Evolutionary conservation across 805 yeast genomes (phyloP).

Genomic region (Ogataea siamensis): DNA sequence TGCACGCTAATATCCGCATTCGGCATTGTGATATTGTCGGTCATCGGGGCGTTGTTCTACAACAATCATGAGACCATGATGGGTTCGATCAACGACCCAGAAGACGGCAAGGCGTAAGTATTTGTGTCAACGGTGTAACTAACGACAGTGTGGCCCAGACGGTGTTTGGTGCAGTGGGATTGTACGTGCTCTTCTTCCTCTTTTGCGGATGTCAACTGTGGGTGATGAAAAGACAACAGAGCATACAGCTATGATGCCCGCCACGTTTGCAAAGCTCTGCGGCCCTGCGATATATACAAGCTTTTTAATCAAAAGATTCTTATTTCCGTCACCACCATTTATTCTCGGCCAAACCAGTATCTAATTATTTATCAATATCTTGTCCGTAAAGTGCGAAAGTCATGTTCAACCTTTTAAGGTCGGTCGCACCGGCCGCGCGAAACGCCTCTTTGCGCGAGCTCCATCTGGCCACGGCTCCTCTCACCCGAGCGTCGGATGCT

Average conservation of each 20-base stretch:
- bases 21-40: slow-evolving; percentile 83
- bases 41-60: slow-evolving; percentile 79
- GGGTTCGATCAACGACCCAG: slow-evolving; percentile 89
- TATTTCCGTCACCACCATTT: background rate
- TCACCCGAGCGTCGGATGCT: slow-evolving; percentile 23
- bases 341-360: background rate
- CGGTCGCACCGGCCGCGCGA: background rate
- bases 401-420: background rate
- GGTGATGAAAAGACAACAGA: slow-evolving; percentile 58
- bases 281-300: background rate
- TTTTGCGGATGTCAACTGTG: slow-evolving; percentile 89
- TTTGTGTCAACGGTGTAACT: slow-evolving; percentile 2
- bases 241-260: slow-evolving; percentile 50
- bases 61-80: slow-evolving; percentile 85
- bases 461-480: background rate
- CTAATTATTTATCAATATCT: slow-evolving; percentile 6
- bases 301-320: background rate
- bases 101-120: slow-evolving; percentile 77
- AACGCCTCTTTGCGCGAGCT: background rate
- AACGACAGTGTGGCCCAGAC: slow-evolving; percentile 73
- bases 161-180: slow-evolving; percentile 82
- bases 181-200: slow-evolving; percentile 73
- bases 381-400: slow-evolving; percentile 12
- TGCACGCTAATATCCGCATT: slow-evolving; percentile 92
- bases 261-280: background rate